Evolutionary conservation across 108 stramenopile species (phyloP), one percentile per base, ranked within the genome.

Genomic region (Aurantiochytrium sp.): DNA sequence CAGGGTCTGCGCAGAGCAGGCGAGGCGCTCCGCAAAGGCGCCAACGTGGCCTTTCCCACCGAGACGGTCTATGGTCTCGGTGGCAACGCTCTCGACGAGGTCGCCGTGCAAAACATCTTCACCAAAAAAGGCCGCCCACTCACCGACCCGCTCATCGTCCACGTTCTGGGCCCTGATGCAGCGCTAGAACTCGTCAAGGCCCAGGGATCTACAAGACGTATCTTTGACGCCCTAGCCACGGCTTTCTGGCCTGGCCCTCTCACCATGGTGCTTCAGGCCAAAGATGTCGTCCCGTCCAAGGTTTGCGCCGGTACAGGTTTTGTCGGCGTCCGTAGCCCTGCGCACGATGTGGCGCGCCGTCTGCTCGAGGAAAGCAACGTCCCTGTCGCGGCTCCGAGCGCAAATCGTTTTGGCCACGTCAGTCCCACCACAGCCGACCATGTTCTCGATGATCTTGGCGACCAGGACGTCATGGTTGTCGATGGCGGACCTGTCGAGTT

Each of bases 11-110:
- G 76, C 23, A 12, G 18, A 6, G 45, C 49, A 6, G 76, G 49
- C 25, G 76, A 83, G 49, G 51, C n/a, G 45, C 51, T 83, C 12
- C 76, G 76, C 3, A 25, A 18, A 6, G 76, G 76, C n/a, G 76
- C 23, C 45, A 83, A 83, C 59, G 88, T 57, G n/a, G 95, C 96
- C 23, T 97, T 97, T 72, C 97, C 96, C 29, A 97, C 99, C 44
- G 99, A 99, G 94, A 99, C 99, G 2, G 99, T 99, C 43, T 99
- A 99, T 90, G 99, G 99, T 5, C 94, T 99, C 83, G 99, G 99
- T 8, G 98, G 97, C 59, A 96, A 99, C 87, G 99, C 99, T 5
- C 91, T 98, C 64, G 94, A 97, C 88, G 95, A 93, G 60, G 49
- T 87, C 3, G 97, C 98, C 44, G 95, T 98, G 35, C 90, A 91